These are phyloP conservation scores for Paracorniculantispora psalliotae DNA, from an alignment of 2,329 filamentous ascomycete genomes.

Conservation along the genomic window DNA sequence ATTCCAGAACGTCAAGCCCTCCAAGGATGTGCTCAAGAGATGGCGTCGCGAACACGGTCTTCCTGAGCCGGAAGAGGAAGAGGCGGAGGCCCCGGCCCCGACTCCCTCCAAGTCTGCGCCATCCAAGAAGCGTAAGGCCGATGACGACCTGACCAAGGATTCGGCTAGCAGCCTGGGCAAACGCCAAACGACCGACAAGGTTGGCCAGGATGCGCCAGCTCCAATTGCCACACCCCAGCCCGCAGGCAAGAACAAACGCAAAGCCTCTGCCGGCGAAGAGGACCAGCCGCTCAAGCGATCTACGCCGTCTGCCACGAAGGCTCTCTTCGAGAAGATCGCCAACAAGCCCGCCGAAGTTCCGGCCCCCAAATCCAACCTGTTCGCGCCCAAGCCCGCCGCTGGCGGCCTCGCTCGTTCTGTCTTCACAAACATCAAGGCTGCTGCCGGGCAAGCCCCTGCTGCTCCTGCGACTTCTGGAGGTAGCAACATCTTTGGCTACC, in stretches of 20 bases:
- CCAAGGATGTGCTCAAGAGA: constrained; percentile 51
- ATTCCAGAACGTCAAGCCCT: constrained; percentile 58
- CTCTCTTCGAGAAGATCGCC: constrained; percentile 53
- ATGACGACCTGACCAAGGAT: constrained; percentile 42
- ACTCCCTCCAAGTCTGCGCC: constrained; percentile 30
- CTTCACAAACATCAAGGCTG: constrained; percentile 35
- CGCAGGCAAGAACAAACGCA: constrained; percentile 48
- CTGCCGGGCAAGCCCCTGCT: constrained; percentile 16
- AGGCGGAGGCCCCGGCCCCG: constrained; percentile 25
- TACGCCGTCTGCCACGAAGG: constrained; percentile 49
- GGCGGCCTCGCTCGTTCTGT: constrained; percentile 39
- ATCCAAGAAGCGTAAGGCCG: constrained; percentile 53
- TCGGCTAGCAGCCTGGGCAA: constrained; percentile 40
- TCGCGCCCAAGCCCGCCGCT: constrained; percentile 32
- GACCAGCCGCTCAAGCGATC: constrained; percentile 46
- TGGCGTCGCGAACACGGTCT: constrained; percentile 55
- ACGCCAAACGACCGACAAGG: constrained; percentile 40
- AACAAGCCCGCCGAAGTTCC: constrained; percentile 38
- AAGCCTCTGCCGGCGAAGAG: constrained; percentile 44
- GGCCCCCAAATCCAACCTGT: constrained; percentile 28
- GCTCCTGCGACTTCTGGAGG: constrained; percentile 20
- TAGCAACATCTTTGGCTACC: constrained; percentile 55
- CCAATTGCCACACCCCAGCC: constrained; percentile 23
- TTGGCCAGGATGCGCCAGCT: constrained; percentile 32
- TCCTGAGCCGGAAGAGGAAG: constrained; percentile 44